These are phyloP conservation scores for Phytophthora idaei DNA, from an alignment of 352 stramenopile species.

Conservation along the genomic window DNA sequence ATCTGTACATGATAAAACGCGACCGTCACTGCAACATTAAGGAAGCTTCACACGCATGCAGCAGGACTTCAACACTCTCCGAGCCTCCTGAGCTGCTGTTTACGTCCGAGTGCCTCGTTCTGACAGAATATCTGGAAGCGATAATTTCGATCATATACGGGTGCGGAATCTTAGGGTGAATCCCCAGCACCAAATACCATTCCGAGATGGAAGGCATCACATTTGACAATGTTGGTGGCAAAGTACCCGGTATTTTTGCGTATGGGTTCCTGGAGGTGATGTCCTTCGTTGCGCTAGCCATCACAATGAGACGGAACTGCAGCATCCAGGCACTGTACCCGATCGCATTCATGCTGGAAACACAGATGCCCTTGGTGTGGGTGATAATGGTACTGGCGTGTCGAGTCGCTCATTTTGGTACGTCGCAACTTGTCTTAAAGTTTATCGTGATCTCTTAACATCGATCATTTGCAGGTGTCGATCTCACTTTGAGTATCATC, in stretches of 20 bases:
- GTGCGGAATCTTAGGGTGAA: neutral
- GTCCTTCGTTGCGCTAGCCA: slow-evolving; percentile 1
- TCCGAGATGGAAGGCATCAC: slow-evolving; percentile 19
- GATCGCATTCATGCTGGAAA: slow-evolving; percentile 37
- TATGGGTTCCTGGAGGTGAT: neutral
- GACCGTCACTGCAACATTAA: neutral
- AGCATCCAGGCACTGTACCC: slow-evolving; percentile 18
- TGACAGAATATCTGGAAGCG: slow-evolving; percentile 39
- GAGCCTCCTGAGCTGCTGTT: slow-evolving; percentile 12
- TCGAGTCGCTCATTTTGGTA: slow-evolving; percentile 20
- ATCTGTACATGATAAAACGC: neutral
- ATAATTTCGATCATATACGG: slow-evolving; percentile 35
- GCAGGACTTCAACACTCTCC: neutral
- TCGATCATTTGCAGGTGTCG: too few species aligned
- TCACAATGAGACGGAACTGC: slow-evolving; percentile 14
- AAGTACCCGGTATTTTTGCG: neutral
- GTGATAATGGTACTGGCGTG: slow-evolving; percentile 9
- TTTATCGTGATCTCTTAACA: too few species aligned
- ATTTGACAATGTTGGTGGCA: neutral
- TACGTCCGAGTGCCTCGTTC: slow-evolving; percentile 34
- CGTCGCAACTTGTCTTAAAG: neutral
- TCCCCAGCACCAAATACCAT: slow-evolving; percentile 33
- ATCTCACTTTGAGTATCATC: too few species aligned
- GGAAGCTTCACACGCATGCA: neutral
- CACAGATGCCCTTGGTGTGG: slow-evolving; percentile 15